Base-by-base conservation (phyloP, 176 grass and related monocot genomes). In the Saccharum spontaneum region DNA sequence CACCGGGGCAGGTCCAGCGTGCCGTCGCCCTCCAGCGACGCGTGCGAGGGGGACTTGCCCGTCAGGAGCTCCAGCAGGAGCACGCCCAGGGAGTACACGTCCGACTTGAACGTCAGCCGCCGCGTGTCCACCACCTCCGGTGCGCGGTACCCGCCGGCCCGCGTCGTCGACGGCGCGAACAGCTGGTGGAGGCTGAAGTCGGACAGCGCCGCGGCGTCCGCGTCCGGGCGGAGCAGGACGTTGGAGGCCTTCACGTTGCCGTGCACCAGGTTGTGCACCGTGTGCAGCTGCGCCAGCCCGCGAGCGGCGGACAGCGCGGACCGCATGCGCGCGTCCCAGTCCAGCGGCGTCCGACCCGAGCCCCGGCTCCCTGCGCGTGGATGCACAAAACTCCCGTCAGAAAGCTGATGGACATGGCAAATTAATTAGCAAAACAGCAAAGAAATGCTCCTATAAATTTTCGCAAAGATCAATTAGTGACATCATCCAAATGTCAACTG, bases 211-310 rank as follows among this genome's bases (percentile, higher is more conserved):
- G 91, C 89, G 0, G 93, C 84, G 63, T 98, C 90, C 6, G 77
- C 71, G 71, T 98, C 91, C 7, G 90, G 89, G 14, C 93, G 97
- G 76, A 98, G 91, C 43, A 98, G 88, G 13, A 98, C 91, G 88
- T 98, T 98, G 67, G 97, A 94, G 60, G 97, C 92, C 84, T 92
- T 98, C 59, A 98, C 50, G 36, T 98, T 94, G 81, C 97, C 97
- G 69, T 98, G 97, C 66, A 89, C 91, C 5, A 96, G 85, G 69
- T 37, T 91, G 31, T 91, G 89, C 48, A 30, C 83, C 1, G 90
- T 87, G 87, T 98, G 97, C 61, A 98, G 37, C 84, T 98, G 86
- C 23, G 88, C 91, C 20, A 98, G 83, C 37, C 91, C 97, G 76
- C 89, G 97, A 9, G 93, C 88, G 49, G 97, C 89, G 6, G 86